A percentile compares a stretch with the other conserved stretches of the same genome.
These are phyloP conservation scores for Ophiostoma populinum DNA, from an alignment of 2,329 filamentous ascomycete genomes.

Conservation along the genomic window DNA sequence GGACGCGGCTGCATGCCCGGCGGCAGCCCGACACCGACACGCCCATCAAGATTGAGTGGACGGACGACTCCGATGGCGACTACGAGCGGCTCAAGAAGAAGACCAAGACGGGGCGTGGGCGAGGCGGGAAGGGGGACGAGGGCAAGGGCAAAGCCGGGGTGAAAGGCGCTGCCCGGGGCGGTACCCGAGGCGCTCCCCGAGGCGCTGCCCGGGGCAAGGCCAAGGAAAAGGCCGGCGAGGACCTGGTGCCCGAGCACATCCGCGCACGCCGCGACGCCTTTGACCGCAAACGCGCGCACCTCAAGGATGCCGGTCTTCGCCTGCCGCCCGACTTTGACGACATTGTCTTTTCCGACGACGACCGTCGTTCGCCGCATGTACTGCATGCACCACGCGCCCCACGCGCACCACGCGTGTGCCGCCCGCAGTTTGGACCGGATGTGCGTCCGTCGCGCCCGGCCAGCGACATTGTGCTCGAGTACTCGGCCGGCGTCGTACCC, in stretches of 20 bases:
- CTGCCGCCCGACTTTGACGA: slow-evolving; percentile 63
- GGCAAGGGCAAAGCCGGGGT: slow-evolving; percentile 22
- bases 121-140: slow-evolving; percentile 19
- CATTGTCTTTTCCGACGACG: slow-evolving; percentile 57
- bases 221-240: slow-evolving; percentile 15
- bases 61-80: slow-evolving; percentile 40
- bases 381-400: too few species aligned
- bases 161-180: too few species aligned
- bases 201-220: slow-evolving; percentile 9
- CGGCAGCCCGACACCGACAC: slow-evolving; percentile 5
- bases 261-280: slow-evolving; percentile 50
- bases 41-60: slow-evolving; percentile 24
- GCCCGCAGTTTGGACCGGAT: slow-evolving; percentile 46
- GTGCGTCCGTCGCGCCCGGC: slow-evolving; percentile 53
- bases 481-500: slow-evolving; percentile 68
- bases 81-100: slow-evolving; percentile 49
- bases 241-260: slow-evolving; percentile 53
- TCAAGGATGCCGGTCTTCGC: slow-evolving; percentile 52
- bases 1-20: background rate
- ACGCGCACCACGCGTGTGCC: slow-evolving; percentile 14
- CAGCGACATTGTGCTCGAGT: slow-evolving; percentile 55
- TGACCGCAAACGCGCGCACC: slow-evolving; percentile 37
- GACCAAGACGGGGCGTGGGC: slow-evolving; percentile 27
- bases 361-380: too few species aligned
- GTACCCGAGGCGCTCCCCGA: too few species aligned